Evolutionary conservation across 1,284 basidiomycete species (phyloP).

Genomic region (Earliella scabrosa): DNA sequence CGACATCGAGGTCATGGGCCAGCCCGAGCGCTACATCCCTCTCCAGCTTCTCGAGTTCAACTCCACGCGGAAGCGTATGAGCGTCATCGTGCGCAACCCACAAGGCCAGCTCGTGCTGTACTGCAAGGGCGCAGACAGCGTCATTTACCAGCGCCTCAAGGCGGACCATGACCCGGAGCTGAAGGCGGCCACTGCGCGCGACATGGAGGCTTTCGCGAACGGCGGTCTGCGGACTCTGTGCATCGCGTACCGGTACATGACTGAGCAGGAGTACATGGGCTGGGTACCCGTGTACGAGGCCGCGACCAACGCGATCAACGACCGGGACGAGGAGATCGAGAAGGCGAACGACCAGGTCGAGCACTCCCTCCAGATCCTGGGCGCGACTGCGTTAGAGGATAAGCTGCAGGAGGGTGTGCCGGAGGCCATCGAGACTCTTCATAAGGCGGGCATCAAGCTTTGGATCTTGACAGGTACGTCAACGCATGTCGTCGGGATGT

Average conservation of each 20-base stretch:
- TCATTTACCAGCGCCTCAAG: constrained; percentile 87
- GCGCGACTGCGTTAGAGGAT: constrained; percentile 96
- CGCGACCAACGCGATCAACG: constrained; percentile 74
- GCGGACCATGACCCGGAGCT: constrained; percentile 74
- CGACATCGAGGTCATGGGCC: constrained; percentile 93
- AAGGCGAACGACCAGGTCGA: constrained; percentile 87
- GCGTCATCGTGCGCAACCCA: constrained; percentile 83
- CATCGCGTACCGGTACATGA: constrained; percentile 82
- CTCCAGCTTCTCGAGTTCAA: constrained; percentile 93
- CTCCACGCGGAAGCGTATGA: constrained; percentile 93
- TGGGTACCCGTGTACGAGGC: constrained; percentile 88
- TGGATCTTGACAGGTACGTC: constrained; percentile 87
- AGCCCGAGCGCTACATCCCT: constrained; percentile 80
- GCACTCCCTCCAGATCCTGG: constrained; percentile 81
- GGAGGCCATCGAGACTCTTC: constrained; percentile 91
- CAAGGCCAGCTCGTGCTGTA: constrained; percentile 85
- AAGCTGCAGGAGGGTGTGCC: constrained; percentile 98
- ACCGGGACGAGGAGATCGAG: constrained; percentile 91
- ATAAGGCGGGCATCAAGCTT: constrained; percentile 94
- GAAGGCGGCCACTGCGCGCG: constrained; percentile 79
- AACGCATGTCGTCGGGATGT: constrained; percentile 2
- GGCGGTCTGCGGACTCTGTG: constrained; percentile 91
- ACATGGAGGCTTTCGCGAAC: constrained; percentile 95
- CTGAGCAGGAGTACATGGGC: constrained; percentile 81
- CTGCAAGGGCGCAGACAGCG: constrained; percentile 96